Percentiles rank a stretch among this genome's conserved stretches.
Evolutionary conservation across 305 asterid genomes (phyloP).

Genomic region (Salvia sclarea): DNA sequence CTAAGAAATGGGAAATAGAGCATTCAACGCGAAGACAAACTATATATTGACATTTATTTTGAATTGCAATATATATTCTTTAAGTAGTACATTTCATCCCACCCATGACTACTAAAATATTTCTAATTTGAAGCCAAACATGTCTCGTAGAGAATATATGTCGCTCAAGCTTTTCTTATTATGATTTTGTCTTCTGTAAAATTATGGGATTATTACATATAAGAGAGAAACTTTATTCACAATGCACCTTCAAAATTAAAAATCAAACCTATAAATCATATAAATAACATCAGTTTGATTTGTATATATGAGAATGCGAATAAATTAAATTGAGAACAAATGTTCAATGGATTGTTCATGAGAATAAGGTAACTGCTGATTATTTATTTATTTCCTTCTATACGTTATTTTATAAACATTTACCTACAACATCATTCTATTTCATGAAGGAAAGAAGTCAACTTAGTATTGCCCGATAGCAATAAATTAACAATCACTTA

Average conservation of each 20-base stretch:
- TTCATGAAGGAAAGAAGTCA: background rate
- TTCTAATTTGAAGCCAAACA: background rate
- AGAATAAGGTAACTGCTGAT: background rate
- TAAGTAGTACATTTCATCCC: background rate
- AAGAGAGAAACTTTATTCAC: no score
- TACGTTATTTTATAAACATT: background rate
- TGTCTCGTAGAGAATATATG: background rate
- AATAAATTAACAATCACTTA: no score
- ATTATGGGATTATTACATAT: background rate
- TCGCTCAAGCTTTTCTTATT: background rate
- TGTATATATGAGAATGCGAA: background rate
- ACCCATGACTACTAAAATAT: background rate
- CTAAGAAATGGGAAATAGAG: background rate
- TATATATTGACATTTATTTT: background rate
- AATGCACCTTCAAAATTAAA: no score
- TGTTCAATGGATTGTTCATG: background rate
- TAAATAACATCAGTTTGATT: background rate
- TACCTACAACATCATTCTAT: background rate
- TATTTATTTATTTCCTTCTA: no score
- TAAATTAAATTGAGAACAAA: no score
- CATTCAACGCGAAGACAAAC: background rate
- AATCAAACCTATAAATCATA: no score
- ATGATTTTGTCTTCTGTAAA: no score
- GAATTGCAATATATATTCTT: background rate
- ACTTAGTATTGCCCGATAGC: no score